phyloP scores from a whole-genome alignment of 2,329 filamentous ascomycete species.

The Penicillium sp. region DNA sequence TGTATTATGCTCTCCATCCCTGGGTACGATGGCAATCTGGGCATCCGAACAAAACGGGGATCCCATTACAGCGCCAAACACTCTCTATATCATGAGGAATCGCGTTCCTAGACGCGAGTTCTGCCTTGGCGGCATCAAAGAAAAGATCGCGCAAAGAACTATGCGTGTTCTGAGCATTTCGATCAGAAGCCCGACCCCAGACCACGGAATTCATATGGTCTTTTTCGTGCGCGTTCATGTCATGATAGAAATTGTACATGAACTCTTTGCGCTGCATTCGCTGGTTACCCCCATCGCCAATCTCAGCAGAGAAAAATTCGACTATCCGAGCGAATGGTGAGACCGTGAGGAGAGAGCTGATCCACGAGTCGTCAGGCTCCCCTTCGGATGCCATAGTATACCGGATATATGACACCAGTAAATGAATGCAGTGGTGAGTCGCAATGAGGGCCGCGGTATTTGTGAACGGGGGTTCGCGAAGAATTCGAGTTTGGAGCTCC shows the following conservation, averaged over 20 bases:
- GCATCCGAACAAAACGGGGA: slow-evolving; percentile 40
- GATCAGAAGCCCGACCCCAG: slow-evolving; percentile 32
- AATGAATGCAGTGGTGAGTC: slow-evolving; percentile 44
- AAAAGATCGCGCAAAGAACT: slow-evolving; percentile 40
- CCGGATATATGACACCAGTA: slow-evolving; percentile 42
- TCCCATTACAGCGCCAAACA: slow-evolving; percentile 34
- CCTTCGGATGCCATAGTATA: slow-evolving; percentile 38
- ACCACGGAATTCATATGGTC: slow-evolving; percentile 40
- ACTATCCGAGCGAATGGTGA: slow-evolving; percentile 42
- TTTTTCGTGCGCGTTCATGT: slow-evolving; percentile 38
- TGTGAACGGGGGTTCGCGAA: slow-evolving; percentile 43
- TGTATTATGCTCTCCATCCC: slow-evolving; percentile 35
- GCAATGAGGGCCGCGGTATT: slow-evolving; percentile 40
- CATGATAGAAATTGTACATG: slow-evolving; percentile 46
- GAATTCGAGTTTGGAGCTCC: slow-evolving; percentile 38
- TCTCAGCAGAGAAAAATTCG: slow-evolving; percentile 47
- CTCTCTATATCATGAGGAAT: slow-evolving; percentile 36
- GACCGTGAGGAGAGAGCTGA: slow-evolving; percentile 41
- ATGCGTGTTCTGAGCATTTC: slow-evolving; percentile 32
- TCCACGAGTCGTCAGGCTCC: slow-evolving; percentile 39
- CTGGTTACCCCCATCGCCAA: slow-evolving; percentile 43
- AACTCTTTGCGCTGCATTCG: slow-evolving; percentile 44
- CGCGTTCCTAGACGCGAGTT: slow-evolving; percentile 30
- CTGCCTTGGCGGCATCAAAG: slow-evolving; percentile 38
- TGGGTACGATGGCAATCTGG: slow-evolving; percentile 29